Percentiles rank a stretch among this genome's conserved stretches.
Conservation (phyloP, 2,329 filamentous ascomycete genomes). For the Paraphaeosphaeria minitans region DNA sequence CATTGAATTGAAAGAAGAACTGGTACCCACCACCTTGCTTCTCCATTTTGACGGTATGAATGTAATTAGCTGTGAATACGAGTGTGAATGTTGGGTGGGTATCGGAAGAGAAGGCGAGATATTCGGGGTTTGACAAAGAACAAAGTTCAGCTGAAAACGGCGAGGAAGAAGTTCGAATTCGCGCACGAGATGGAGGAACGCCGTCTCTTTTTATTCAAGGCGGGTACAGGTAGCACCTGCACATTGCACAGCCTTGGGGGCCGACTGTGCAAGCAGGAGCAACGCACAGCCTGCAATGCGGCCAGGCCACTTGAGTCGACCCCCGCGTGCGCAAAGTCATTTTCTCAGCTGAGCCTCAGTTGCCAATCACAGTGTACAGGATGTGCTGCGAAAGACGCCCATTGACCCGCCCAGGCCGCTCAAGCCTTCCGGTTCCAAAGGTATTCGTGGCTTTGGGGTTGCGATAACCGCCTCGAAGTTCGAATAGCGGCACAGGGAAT, state of each 20-base stretch:
- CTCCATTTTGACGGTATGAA: conserved; percentile 35
- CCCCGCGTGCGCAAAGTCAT: conserved; percentile 16
- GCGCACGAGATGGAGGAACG: conserved; percentile 5
- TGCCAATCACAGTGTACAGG: conserved; percentile 9
- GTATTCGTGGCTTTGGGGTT: conserved; percentile 1
- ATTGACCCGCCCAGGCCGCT: conserved; percentile 10
- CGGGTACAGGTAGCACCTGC: conserved; percentile 1
- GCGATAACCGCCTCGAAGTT: conserved; percentile 1
- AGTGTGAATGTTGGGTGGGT: conserved; percentile 3
- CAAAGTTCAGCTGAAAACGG: conserved; percentile 17
- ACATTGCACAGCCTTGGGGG: conserved; percentile 12
- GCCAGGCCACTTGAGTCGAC: conserved; percentile 12
- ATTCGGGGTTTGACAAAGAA: conserved; percentile 11
- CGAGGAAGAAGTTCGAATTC: conserved; percentile 8
- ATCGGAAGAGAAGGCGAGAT: not conserved
- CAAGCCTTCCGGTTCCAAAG: conserved; percentile 19
- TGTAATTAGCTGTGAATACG: conserved; percentile 2
- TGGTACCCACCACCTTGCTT: conserved; percentile 41
- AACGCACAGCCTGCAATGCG: conserved; percentile 20
- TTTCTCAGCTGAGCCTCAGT: conserved; percentile 17
- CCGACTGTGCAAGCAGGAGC: conserved; percentile 10
- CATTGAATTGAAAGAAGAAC: not conserved
- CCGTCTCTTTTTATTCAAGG: conserved; percentile 20
- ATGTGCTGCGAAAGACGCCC: not conserved
- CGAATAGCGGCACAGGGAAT: conserved; percentile 22